These are phyloP conservation scores for Poa annua DNA, from an alignment of 176 grass and related monocot species.

Conservation along the genomic window DNA sequence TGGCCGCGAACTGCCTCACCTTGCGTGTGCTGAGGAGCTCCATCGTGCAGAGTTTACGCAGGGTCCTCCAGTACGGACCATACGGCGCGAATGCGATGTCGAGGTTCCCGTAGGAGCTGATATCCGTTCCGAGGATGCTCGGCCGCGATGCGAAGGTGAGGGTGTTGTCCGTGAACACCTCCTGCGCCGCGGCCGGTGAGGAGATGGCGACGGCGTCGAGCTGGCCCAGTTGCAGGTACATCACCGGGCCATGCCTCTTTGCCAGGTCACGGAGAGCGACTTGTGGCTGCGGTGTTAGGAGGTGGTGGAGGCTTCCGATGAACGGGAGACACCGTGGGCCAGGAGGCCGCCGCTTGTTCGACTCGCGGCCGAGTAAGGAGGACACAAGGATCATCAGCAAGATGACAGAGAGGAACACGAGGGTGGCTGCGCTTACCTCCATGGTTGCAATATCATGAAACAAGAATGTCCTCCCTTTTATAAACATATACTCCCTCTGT, in stretches of 20 bases:
- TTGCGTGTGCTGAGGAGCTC: conserved; percentile 40
- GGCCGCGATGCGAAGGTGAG: conserved; percentile 34
- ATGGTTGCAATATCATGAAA: neutral
- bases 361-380: neutral
- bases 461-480: no score
- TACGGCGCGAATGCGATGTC: conserved; percentile 43
- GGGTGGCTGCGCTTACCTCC: neutral
- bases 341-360: neutral
- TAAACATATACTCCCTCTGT: no score
- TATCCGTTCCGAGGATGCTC: neutral
- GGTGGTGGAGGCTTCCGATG: conserved; percentile 41
- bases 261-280: conserved; percentile 31
- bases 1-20: conserved; percentile 27
- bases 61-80: conserved; percentile 37
- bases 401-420: neutral
- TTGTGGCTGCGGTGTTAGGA: conserved; percentile 12
- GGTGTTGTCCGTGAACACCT: conserved; percentile 41
- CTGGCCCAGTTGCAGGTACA: conserved; percentile 47
- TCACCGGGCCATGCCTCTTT: conserved; percentile 20
- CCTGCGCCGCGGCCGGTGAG: conserved; percentile 28
- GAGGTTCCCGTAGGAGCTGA: conserved; percentile 26
- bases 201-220: conserved; percentile 34
- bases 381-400: neutral
- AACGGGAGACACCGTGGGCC: conserved; percentile 46
- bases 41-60: conserved; percentile 41